phyloP scores from a whole-genome alignment of 805 yeast genomes.

The Yamadazyma olivae region DNA sequence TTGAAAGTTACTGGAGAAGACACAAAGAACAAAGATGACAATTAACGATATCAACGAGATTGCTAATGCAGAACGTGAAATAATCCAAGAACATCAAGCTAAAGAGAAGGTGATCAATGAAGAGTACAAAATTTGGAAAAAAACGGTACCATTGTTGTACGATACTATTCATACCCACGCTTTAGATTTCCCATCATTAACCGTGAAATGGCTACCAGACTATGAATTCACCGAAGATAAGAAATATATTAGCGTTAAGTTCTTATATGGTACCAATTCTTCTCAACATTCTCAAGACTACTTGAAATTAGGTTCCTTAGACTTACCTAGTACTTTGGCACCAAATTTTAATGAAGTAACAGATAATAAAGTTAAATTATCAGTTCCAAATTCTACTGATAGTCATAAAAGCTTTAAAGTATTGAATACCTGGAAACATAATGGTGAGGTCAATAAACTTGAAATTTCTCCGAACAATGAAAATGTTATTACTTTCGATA shows the following conservation, averaged over 20 bases:
- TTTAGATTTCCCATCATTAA: conserved; percentile 66
- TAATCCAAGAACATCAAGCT: conserved; percentile 46
- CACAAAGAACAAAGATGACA: conserved; percentile 5
- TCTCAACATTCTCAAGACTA: conserved; percentile 39
- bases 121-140: conserved; percentile 79
- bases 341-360: conserved; percentile 26
- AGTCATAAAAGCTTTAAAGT: conserved; percentile 36
- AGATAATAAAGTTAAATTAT: conserved; percentile 22
- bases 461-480: conserved; percentile 49
- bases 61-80: conserved; percentile 32
- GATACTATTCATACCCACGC: conserved; percentile 69
- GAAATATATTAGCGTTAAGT: conserved; percentile 31
- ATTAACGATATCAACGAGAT: conserved; percentile 8
- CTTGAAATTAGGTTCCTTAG: conserved; percentile 43
- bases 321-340: conserved; percentile 50
- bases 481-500: conserved; percentile 54
- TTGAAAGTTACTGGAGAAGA: too few relatives aligned
- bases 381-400: conserved; percentile 19
- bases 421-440: conserved; percentile 53
- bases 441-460: conserved; percentile 65
- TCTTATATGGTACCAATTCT: conserved; percentile 49
- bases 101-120: conserved; percentile 67
- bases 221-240: conserved; percentile 26
- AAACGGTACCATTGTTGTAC: conserved; percentile 75
- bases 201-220: conserved; percentile 66